Percentiles rank a stretch among this genome's conserved stretches.
These are phyloP conservation scores for Oropetium thomaeum DNA, from an alignment of 176 grass and related monocot genomes.

Conservation along the genomic window DNA sequence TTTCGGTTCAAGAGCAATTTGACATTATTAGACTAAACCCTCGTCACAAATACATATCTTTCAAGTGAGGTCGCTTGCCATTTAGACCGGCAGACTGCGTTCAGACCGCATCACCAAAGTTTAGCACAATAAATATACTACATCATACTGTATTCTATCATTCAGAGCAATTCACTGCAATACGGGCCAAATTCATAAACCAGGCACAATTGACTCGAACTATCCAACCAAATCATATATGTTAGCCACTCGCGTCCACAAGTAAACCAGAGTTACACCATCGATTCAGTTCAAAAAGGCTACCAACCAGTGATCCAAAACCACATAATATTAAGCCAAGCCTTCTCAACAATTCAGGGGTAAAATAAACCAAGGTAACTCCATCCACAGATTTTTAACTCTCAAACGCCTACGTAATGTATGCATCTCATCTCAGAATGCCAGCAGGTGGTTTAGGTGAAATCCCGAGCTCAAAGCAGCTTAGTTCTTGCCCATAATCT, in stretches of 20 bases:
- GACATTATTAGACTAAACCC: too few relatives aligned
- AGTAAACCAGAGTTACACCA: neutral
- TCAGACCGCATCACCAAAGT: too few relatives aligned
- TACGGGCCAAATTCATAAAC: too few relatives aligned
- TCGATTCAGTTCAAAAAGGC: conserved; percentile 13
- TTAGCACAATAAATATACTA: too few relatives aligned
- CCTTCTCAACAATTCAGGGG: conserved; percentile 10
- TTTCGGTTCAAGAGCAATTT: too few relatives aligned
- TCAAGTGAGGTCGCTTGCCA: too few relatives aligned
- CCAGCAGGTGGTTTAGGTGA: neutral
- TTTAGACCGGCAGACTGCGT: too few relatives aligned
- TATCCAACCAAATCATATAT: neutral
- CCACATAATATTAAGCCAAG: neutral
- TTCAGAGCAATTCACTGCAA: neutral
- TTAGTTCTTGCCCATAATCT: conserved; percentile 41
- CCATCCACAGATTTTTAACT: conserved; percentile 26
- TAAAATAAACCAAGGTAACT: neutral
- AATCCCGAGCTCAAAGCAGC: neutral
- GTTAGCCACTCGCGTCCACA: neutral
- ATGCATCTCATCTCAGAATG: conserved; percentile 19
- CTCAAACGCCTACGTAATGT: conserved; percentile 3
- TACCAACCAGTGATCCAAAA: neutral
- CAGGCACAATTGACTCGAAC: neutral
- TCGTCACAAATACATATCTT: too few relatives aligned
- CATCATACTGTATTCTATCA: too few relatives aligned